Conservation (phyloP, 768 basidiomycete species). For the Bullera alba region DNA sequence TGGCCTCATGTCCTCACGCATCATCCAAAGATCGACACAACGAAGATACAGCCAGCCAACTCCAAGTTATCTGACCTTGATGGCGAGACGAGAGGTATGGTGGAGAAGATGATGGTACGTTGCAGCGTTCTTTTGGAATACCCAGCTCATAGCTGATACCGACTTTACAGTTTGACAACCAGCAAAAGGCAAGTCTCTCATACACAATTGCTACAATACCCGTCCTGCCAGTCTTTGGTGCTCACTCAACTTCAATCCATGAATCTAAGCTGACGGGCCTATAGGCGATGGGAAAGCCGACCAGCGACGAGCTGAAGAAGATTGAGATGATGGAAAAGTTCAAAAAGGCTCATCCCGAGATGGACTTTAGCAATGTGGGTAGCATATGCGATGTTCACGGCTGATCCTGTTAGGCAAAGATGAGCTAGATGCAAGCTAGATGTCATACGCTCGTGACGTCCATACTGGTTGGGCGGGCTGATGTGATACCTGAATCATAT, state of each 20-base stretch:
- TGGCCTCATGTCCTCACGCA: conserved; percentile 95
- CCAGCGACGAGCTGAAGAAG: conserved; percentile 89
- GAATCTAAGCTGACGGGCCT: conserved; percentile 3
- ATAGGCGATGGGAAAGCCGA: conserved; percentile 83
- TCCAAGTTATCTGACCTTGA: conserved; percentile 95
- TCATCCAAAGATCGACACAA: conserved; percentile 93
- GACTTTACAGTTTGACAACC: conserved; percentile 48
- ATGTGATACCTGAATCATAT: no score
- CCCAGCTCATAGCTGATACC: not conserved
- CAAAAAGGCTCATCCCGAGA: conserved; percentile 80
- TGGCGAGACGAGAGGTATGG: conserved; percentile 94
- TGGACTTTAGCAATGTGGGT: conserved; percentile 92
- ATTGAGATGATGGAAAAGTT: conserved; percentile 87
- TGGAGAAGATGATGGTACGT: conserved; percentile 99
- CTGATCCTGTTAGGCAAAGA: no score
- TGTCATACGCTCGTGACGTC: no score
- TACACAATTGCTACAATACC: no score
- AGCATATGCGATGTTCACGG: no score
- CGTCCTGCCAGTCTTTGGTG: not conserved
- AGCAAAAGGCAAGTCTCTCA: conserved; percentile 45
- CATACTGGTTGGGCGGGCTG: no score
- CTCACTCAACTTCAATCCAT: not conserved
- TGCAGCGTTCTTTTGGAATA: not conserved
- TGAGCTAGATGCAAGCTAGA: no score
- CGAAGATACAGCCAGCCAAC: conserved; percentile 88